These are phyloP conservation scores for Wilcoxina mikolae DNA, from an alignment of 495 filamentous ascomycete species.

Conservation along the genomic window DNA sequence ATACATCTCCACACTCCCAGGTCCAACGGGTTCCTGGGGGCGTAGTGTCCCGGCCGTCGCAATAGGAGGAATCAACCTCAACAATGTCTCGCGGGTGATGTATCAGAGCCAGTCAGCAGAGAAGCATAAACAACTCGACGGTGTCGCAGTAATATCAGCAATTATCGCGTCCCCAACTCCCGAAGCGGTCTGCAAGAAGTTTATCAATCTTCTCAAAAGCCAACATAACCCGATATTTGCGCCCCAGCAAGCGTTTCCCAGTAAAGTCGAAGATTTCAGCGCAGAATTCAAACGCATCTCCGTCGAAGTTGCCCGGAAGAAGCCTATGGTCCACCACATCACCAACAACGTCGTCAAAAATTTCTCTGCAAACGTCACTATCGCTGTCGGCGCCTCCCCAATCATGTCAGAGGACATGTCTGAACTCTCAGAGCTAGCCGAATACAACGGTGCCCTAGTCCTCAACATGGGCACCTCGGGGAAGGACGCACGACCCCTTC, in stretches of 20 bases:
- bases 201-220: slow-evolving; percentile 33
- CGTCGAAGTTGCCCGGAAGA: slow-evolving; percentile 38
- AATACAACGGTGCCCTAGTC: slow-evolving; percentile 52
- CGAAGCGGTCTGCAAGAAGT: slow-evolving; percentile 40
- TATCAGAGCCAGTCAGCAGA: slow-evolving; percentile 45
- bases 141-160: slow-evolving; percentile 79
- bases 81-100: slow-evolving; percentile 58
- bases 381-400: slow-evolving; percentile 72
- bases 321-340: slow-evolving; percentile 87
- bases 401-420: slow-evolving; percentile 85
- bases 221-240: neutral
- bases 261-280: slow-evolving; percentile 28
- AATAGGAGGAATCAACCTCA: slow-evolving; percentile 76
- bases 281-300: neutral
- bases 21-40: neutral
- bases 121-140: slow-evolving; percentile 40
- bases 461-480: slow-evolving; percentile 91
- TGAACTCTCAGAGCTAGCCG: slow-evolving; percentile 65
- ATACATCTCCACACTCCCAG: slow-evolving; percentile 12
- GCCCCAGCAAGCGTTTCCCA: neutral
- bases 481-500: slow-evolving; percentile 44
- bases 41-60: slow-evolving; percentile 47
- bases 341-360: slow-evolving; percentile 86
- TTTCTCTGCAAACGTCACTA: slow-evolving; percentile 76
- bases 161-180: slow-evolving; percentile 62